phyloP scores from a whole-genome alignment of 495 filamentous ascomycete genomes.

The Aspergillus steynii region DNA sequence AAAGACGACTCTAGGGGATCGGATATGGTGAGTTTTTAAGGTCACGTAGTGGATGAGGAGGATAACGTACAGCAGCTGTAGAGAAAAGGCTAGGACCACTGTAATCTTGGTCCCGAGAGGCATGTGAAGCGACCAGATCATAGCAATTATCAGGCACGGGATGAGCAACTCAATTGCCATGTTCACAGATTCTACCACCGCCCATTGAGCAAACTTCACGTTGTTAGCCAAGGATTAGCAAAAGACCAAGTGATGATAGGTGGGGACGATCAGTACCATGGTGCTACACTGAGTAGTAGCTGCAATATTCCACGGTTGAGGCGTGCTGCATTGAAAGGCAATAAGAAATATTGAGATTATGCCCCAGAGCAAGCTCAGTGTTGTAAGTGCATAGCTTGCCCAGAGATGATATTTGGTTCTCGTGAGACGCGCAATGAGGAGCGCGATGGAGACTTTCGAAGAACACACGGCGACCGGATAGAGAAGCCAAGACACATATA shows the following conservation, averaged over 20 bases:
- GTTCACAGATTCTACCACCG: not conserved
- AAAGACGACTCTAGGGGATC: not conserved
- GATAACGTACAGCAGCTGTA: constrained; percentile 3
- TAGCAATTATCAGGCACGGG: not conserved
- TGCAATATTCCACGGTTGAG: constrained; percentile 1
- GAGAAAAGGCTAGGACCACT: not conserved
- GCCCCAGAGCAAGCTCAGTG: not conserved
- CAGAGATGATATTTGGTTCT: not conserved
- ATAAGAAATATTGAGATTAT: not conserved
- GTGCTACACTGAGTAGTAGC: not conserved
- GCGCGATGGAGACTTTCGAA: not conserved
- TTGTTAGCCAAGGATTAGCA: no score
- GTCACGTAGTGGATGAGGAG: not conserved
- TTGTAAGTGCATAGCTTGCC: not conserved
- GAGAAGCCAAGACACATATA: constrained; percentile 2
- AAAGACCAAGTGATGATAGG: not conserved
- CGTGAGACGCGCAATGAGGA: constrained; percentile 2
- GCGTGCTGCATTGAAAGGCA: constrained; percentile 1
- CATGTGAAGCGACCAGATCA: not conserved
- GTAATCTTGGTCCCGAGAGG: not conserved
- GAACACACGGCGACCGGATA: constrained; percentile 1
- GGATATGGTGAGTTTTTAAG: no score
- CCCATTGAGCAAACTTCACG: not conserved
- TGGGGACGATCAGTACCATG: not conserved
- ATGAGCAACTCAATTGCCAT: not conserved